Evolutionary conservation across 495 filamentous ascomycete species (phyloP).

Genomic region (Chaetomium fimeti): DNA sequence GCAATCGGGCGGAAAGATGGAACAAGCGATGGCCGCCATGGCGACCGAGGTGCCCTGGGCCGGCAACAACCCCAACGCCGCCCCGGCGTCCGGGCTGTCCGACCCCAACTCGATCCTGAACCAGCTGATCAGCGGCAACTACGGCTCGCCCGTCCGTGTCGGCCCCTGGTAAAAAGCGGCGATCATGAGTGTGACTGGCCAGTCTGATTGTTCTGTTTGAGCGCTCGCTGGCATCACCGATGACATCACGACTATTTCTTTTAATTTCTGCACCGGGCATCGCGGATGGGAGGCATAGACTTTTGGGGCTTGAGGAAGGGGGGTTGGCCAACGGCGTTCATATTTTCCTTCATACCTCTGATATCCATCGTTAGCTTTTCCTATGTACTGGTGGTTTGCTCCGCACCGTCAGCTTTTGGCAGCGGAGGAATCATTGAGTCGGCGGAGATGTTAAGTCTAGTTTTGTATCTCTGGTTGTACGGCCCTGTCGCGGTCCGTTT

Average conservation of each 20-base stretch:
- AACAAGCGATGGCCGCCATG: conserved; percentile 75
- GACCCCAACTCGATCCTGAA: conserved; percentile 69
- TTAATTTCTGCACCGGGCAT: not conserved
- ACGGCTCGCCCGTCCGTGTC: conserved; percentile 71
- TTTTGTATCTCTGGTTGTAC: not conserved
- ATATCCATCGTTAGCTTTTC: conserved; percentile 22
- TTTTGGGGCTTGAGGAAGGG: not conserved
- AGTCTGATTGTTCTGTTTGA: not conserved
- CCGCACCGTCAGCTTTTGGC: not conserved
- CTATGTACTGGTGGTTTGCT: not conserved
- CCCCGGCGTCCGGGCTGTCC: conserved; percentile 47
- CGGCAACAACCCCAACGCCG: conserved; percentile 46
- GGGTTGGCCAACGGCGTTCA: conserved; percentile 14
- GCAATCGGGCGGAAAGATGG: conserved; percentile 77
- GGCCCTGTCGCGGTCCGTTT: not conserved
- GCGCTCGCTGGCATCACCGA: not conserved
- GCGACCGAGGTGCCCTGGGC: conserved; percentile 75
- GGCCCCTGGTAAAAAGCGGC: conserved; percentile 59
- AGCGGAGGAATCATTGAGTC: conserved; percentile 4
- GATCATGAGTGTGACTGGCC: not conserved
- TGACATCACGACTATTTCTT: conserved; percentile 7
- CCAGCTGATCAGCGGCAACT: conserved; percentile 75
- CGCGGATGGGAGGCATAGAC: conserved; percentile 17
- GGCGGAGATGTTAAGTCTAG: not conserved
- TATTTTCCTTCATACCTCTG: conserved; percentile 10